These are phyloP conservation scores for Fraxinus nigra DNA, from an alignment of 305 asterid genomes.

Conservation along the genomic window DNA sequence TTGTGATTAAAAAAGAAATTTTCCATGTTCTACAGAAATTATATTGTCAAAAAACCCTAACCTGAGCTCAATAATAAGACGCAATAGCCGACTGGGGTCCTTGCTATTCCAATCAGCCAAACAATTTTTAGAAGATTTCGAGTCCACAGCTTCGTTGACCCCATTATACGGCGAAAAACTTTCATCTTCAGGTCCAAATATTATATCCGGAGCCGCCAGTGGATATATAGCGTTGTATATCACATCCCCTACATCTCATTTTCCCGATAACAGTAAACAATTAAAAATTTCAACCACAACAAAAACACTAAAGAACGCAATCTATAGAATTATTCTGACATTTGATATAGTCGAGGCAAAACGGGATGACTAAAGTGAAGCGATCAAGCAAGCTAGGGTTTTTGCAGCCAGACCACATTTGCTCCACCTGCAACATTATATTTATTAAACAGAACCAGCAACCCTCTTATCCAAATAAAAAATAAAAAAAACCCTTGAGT, in stretches of 20 bases:
- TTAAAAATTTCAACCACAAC: not conserved
- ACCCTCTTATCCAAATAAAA: not conserved
- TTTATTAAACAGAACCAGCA: not conserved
- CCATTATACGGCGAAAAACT: constrained; percentile 54
- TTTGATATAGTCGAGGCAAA: constrained; percentile 74
- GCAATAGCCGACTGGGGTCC: constrained; percentile 62
- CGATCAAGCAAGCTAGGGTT: constrained; percentile 74
- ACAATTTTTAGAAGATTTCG: constrained; percentile 41
- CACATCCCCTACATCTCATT: constrained; percentile 67
- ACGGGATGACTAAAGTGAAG: constrained; percentile 75
- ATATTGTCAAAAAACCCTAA: constrained; percentile 20
- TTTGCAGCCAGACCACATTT: constrained; percentile 81
- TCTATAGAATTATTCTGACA: constrained; percentile 40
- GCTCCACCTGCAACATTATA: constrained; percentile 65
- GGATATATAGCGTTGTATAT: constrained; percentile 76
- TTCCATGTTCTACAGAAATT: not conserved
- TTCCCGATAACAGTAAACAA: constrained; percentile 11
- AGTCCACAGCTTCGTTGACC: constrained; percentile 17
- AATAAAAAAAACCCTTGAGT: not conserved
- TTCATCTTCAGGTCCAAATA: constrained; percentile 78
- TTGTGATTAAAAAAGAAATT: constrained; percentile 1
- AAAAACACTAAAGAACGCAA: not conserved
- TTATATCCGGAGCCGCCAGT: constrained; percentile 74
- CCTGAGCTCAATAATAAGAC: constrained; percentile 80
- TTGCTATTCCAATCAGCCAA: constrained; percentile 70